Conservation (phyloP, 345 rosid species). For the Jatropha curcas region DNA sequence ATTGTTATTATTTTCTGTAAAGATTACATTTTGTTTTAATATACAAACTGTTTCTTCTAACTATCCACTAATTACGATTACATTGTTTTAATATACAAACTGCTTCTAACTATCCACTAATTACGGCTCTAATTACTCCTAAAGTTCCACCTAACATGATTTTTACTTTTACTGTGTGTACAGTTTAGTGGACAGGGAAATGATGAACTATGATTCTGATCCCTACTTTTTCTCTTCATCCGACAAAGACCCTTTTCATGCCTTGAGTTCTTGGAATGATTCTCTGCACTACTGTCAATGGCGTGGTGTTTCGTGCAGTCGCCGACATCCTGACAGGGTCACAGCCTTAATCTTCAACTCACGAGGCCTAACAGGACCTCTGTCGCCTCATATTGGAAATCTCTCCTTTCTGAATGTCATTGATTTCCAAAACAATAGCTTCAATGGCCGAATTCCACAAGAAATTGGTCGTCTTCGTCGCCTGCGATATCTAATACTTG, state of each 20-base stretch:
- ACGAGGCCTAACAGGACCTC: neutral
- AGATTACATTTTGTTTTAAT: too few species aligned
- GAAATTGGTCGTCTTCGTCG: constrained; percentile 31
- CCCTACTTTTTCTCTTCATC: too few species aligned
- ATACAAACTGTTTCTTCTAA: too few species aligned
- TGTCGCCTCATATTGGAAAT: constrained; percentile 18
- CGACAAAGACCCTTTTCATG: neutral
- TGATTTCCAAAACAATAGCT: constrained; percentile 25
- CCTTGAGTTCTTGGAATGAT: constrained; percentile 17
- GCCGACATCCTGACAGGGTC: neutral
- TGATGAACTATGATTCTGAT: too few species aligned
- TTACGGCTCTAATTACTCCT: too few species aligned
- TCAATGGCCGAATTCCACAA: constrained; percentile 22
- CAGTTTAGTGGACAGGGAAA: too few species aligned
- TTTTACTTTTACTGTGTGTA: too few species aligned
- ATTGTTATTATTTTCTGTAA: too few species aligned
- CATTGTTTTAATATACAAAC: too few species aligned
- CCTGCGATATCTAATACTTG: constrained; percentile 10
- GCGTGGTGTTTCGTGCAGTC: constrained; percentile 17
- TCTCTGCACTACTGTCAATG: constrained; percentile 13
- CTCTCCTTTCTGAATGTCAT: constrained; percentile 4
- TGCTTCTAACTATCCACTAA: too few species aligned
- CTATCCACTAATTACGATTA: too few species aligned
- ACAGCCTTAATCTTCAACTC: neutral
- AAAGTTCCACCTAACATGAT: too few species aligned